phyloP scores from a whole-genome alignment of 805 yeast genomes.

The Lipomyces yamanashiensis region DNA sequence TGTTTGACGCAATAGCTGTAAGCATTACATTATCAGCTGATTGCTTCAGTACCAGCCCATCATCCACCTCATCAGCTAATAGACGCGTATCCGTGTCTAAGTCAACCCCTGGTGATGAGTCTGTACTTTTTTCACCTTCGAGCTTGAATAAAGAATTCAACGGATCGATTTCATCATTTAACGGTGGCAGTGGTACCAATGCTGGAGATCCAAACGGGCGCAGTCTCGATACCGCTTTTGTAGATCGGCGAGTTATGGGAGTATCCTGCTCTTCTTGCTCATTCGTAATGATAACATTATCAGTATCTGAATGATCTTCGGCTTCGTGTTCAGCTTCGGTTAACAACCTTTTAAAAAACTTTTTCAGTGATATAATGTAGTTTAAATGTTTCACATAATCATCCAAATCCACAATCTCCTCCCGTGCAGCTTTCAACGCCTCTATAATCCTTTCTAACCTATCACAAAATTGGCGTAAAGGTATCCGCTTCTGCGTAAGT shows the following conservation, averaged over 20 bases:
- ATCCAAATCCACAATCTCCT: not conserved
- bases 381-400: not conserved
- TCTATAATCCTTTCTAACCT: conserved; percentile 1
- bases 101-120: not conserved
- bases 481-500: not conserved
- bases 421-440: not conserved
- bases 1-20: conserved; percentile 13
- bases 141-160: not conserved
- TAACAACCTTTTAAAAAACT: not conserved
- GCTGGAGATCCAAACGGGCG: conserved; percentile 28
- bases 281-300: conserved; percentile 26
- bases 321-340: not conserved
- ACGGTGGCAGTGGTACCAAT: not conserved
- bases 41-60: conserved; percentile 9
- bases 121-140: not conserved
- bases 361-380: conserved; percentile 4
- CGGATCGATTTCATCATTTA: conserved; percentile 11
- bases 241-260: conserved; percentile 3
- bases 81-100: not conserved
- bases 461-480: not conserved
- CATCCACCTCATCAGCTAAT: not conserved
- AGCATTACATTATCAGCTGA: conserved; percentile 27
- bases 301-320: not conserved
- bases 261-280: conserved; percentile 9
- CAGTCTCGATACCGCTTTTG: conserved; percentile 19